Base-by-base conservation (phyloP, 1,139 yeast genomes). In the Debaryomyces fabryi region DNA sequence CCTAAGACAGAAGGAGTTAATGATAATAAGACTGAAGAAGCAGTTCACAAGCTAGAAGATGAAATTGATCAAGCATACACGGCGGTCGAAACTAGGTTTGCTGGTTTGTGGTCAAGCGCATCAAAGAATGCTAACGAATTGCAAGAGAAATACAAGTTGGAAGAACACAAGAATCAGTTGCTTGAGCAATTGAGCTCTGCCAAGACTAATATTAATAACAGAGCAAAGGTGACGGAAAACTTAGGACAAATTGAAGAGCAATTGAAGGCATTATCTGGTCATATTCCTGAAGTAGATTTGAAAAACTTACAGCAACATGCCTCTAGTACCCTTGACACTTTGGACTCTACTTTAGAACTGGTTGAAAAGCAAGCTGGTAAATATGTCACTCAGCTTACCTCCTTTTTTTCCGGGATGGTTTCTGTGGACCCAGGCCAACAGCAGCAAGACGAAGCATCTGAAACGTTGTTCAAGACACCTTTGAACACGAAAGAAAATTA, bases 281-380 rank as follows among this genome's bases (percentile, higher is more conserved):
- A 53, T 18, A 54, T 58, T 15, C 54, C 49, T 16, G 52, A 53
- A 21, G 52, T 67, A 18, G 64, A 63, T 39, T 40, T 62, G 9
- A 56, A 59, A 33, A 54, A 54, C 37, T 50, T 68, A 32, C 58
- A 60, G 41, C 42, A 47, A 2, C 79, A 76, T 52, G 88, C 92
- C 6, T 83, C 76, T 56, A 59, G 62, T 45, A 85, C 85, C 44
- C 72, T 88, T 50, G 92, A 87, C 58, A 74, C 76, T 6, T 72
- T 88, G 48, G 96, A 88, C 62, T 72, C 79, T 23, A 87, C 82
- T 53, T 71, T 88, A 45, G 96, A 86, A 56, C 72, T 73, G 48
- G 81, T 88, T 8, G 96, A 86, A 59, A 78, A 77, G 50, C 73
- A 74, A 41, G 90, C 93, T 0, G 81, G 86, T 0, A 74, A 74